Evolutionary conservation across 2,329 filamentous ascomycete genomes (phyloP).

Genomic region (Cercospora janseana): DNA sequence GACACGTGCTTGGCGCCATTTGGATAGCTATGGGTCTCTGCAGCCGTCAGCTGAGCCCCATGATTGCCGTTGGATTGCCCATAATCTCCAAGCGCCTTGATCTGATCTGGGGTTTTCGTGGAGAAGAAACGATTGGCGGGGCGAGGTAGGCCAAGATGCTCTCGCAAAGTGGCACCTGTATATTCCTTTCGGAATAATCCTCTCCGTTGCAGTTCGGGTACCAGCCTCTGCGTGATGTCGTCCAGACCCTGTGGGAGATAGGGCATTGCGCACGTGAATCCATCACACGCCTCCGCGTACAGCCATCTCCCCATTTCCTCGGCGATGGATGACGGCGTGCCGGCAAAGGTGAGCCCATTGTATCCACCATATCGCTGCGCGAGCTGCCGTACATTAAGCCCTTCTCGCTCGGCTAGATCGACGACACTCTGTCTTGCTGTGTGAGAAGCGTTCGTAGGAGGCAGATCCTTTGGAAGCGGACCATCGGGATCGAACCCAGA

Average conservation of each 20-base stretch:
- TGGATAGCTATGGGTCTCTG: slow-evolving; percentile 8
- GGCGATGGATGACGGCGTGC: slow-evolving; percentile 26
- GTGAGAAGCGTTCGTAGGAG: slow-evolving; percentile 29
- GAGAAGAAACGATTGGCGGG: slow-evolving; percentile 29
- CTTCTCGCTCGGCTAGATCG: slow-evolving; percentile 25
- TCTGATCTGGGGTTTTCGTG: slow-evolving; percentile 14
- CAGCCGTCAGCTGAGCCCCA: slow-evolving; percentile 17
- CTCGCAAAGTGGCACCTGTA: slow-evolving; percentile 27
- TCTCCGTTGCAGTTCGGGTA: slow-evolving; percentile 28
- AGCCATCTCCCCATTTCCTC: slow-evolving; percentile 30
- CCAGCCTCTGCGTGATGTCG: slow-evolving; percentile 27
- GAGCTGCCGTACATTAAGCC: slow-evolving; percentile 29
- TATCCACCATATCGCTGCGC: slow-evolving; percentile 30
- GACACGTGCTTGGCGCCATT: slow-evolving; percentile 14
- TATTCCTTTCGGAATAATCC: slow-evolving; percentile 30
- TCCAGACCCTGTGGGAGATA: slow-evolving; percentile 31
- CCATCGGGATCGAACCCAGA: slow-evolving; percentile 26
- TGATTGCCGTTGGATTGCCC: slow-evolving; percentile 1
- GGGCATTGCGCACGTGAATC: slow-evolving; percentile 30
- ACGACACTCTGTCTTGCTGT: slow-evolving; percentile 26
- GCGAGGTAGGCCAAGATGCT: slow-evolving; percentile 29
- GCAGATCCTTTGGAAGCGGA: slow-evolving; percentile 27
- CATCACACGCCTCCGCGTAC: slow-evolving; percentile 27
- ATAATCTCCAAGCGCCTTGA: slow-evolving; percentile 13
- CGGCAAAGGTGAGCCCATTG: slow-evolving; percentile 27